Evolutionary conservation across 257 asterid species (phyloP).

Genomic region (Pogostemon cablin): DNA sequence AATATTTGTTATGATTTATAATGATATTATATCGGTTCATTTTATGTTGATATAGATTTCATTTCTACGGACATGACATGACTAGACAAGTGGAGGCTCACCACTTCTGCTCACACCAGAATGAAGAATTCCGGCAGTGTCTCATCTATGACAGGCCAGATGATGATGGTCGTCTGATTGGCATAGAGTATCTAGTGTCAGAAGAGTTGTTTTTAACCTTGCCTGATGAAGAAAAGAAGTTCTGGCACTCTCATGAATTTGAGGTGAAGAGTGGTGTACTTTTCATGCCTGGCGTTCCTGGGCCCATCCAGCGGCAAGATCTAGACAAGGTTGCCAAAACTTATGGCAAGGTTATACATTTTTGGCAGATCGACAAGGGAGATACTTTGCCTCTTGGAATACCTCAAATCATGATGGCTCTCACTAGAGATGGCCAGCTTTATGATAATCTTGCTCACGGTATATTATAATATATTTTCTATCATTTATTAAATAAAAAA

Average conservation of each 20-base stretch:
- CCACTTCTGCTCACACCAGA: slow-evolving; percentile 82
- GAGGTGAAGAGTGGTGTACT: slow-evolving; percentile 89
- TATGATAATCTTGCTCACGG: slow-evolving; percentile 61
- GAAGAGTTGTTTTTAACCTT: slow-evolving; percentile 65
- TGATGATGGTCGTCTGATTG: slow-evolving; percentile 67
- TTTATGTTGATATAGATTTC: slow-evolving; percentile 50
- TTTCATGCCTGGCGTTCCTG: slow-evolving; percentile 79
- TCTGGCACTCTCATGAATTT: slow-evolving; percentile 88
- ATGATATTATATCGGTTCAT: too few species aligned
- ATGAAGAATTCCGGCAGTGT: slow-evolving; percentile 88
- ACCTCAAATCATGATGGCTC: slow-evolving; percentile 88
- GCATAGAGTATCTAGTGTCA: slow-evolving; percentile 66
- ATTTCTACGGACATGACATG: slow-evolving; percentile 90
- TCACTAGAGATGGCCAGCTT: slow-evolving; percentile 87
- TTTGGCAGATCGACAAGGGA: slow-evolving; percentile 91
- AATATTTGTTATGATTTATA: too few species aligned
- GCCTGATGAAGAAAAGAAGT: slow-evolving; percentile 75
- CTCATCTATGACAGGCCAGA: slow-evolving; percentile 77
- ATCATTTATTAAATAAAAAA: too few species aligned
- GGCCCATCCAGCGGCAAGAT: slow-evolving; percentile 69
- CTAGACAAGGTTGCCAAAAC: slow-evolving; percentile 65
- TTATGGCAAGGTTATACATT: slow-evolving; percentile 75
- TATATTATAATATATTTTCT: background rate
- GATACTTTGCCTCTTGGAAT: slow-evolving; percentile 73
- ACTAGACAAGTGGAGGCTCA: slow-evolving; percentile 93